Conservation (phyloP, 2,329 filamentous ascomycete species). For the Ophiostoma himal-ulmi region DNA sequence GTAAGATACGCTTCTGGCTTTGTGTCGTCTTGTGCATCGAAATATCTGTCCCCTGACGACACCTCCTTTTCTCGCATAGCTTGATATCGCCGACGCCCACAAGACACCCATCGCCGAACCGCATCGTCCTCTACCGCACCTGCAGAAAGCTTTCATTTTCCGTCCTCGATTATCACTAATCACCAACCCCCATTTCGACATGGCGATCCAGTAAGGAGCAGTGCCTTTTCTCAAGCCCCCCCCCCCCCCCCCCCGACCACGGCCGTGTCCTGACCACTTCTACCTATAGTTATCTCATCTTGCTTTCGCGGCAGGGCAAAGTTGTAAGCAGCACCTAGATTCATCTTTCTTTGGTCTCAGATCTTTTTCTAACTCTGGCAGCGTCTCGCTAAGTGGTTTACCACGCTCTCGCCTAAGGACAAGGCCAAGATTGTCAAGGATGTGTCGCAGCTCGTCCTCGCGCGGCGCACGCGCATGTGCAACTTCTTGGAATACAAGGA, state of each 20-base stretch:
- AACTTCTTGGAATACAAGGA: slow-evolving; percentile 99
- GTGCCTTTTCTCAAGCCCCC: background rate
- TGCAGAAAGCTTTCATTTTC: background rate
- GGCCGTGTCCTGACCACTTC: slow-evolving; percentile 11
- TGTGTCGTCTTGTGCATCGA: slow-evolving; percentile 12
- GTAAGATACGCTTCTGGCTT: slow-evolving; percentile 4
- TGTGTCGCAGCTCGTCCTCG: slow-evolving; percentile 94
- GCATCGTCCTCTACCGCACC: background rate
- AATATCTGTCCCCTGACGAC: slow-evolving; percentile 22
- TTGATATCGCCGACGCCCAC: slow-evolving; percentile 2
- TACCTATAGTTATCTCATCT: slow-evolving; percentile 81
- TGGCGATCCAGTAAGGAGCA: slow-evolving; percentile 47
- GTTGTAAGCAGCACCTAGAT: slow-evolving; percentile 60
- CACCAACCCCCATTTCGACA: slow-evolving; percentile 27
- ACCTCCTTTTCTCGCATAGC: slow-evolving; percentile 16
- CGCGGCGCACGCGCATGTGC: slow-evolving; percentile 96
- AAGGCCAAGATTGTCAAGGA: slow-evolving; percentile 99
- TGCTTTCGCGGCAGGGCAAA: slow-evolving; percentile 97
- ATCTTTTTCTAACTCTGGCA: slow-evolving; percentile 36
- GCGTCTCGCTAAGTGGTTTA: slow-evolving; percentile 99
- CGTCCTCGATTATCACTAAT: background rate
- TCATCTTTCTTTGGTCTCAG: too few species aligned
- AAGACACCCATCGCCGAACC: slow-evolving; percentile 6
- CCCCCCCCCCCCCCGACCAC: background rate
- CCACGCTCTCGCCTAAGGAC: slow-evolving; percentile 91